Conservation (phyloP, 2,329 filamentous ascomycete genomes). For the Helminthosporium solani region DNA sequence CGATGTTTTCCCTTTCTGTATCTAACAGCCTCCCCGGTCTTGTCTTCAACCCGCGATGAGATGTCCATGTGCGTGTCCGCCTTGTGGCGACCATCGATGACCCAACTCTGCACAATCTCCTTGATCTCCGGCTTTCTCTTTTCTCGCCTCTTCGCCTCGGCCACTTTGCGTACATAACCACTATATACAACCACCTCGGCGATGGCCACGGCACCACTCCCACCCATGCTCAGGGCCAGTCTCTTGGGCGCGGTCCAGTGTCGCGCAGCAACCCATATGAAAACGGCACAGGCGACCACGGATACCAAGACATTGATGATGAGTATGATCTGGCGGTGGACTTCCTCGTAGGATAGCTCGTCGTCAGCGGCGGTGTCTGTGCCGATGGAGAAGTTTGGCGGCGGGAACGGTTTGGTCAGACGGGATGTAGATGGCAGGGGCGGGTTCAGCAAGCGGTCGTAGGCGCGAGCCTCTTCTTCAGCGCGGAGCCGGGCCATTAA, state of each 20-base stretch:
- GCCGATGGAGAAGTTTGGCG: constrained; percentile 53
- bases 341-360: constrained; percentile 67
- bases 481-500: constrained; percentile 82
- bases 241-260: constrained; percentile 74
- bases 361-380: constrained; percentile 48
- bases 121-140: constrained; percentile 63
- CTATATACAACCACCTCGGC: constrained; percentile 78
- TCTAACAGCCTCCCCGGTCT: constrained; percentile 37
- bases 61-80: constrained; percentile 11
- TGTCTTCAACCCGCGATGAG: constrained; percentile 8
- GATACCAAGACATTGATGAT: constrained; percentile 90
- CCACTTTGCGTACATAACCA: constrained; percentile 71
- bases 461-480: constrained; percentile 78
- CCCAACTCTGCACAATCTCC: constrained; percentile 71
- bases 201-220: constrained; percentile 67
- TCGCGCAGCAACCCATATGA: constrained; percentile 74
- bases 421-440: background rate
- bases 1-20: constrained; percentile 49
- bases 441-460: constrained; percentile 78
- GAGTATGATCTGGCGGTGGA: constrained; percentile 78
- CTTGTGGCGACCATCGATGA: constrained; percentile 44
- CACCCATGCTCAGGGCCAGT: constrained; percentile 69
- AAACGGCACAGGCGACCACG: constrained; percentile 74
- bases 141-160: constrained; percentile 66
- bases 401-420: constrained; percentile 38